These are phyloP conservation scores for Colletotrichum eleusines DNA, from an alignment of 2,329 filamentous ascomycete genomes.

Conservation along the genomic window DNA sequence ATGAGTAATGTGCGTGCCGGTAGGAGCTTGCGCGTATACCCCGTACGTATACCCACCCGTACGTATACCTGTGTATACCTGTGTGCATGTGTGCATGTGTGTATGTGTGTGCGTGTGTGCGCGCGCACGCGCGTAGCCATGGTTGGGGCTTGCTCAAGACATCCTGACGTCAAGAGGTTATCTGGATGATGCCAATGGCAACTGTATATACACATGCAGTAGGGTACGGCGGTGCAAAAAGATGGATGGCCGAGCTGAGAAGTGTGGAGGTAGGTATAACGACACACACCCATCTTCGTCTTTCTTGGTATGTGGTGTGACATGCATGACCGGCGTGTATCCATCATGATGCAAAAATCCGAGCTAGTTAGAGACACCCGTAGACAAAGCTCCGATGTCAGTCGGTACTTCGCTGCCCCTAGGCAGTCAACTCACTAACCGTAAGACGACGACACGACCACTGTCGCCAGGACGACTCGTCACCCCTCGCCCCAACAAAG, in stretches of 20 bases:
- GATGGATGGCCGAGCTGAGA: not conserved
- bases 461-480: not conserved
- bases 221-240: too few species aligned
- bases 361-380: not conserved
- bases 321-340: too few species aligned
- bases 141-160: not conserved
- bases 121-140: not conserved
- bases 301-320: too few species aligned
- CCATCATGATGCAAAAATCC: not conserved
- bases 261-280: not conserved
- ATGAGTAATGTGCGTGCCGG: not conserved
- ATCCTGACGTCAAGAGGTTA: not conserved
- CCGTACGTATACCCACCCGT: too few species aligned
- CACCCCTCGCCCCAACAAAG: conserved; percentile 8
- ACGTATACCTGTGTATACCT: too few species aligned
- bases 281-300: not conserved
- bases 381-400: not conserved
- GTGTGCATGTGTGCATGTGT: conserved; percentile 2
- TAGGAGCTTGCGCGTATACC: not conserved
- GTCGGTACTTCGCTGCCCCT: too few species aligned
- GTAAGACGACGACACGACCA: not conserved
- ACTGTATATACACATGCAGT: not conserved
- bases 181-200: not conserved
- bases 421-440: not conserved
- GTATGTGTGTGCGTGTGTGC: not conserved